A percentile compares a stretch with the other conserved stretches of the same genome.
These are phyloP conservation scores for Euphorbia neoarborescens DNA, from an alignment of 441 rosid species.

Conservation along the genomic window DNA sequence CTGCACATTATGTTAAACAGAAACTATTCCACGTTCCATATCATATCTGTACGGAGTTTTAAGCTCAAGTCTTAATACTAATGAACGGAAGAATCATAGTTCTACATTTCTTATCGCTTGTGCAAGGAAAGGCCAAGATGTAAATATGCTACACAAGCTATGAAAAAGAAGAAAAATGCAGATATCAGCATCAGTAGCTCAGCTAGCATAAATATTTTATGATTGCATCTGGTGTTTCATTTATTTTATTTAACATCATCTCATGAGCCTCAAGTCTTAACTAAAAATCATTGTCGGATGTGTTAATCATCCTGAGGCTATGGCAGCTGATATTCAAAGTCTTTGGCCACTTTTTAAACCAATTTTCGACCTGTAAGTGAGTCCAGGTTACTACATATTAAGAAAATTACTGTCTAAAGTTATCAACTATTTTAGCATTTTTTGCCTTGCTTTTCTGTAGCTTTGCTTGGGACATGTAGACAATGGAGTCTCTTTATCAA, in stretches of 20 bases:
- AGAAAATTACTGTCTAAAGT: background rate
- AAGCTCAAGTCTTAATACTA: no score
- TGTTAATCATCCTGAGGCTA: slow-evolving; percentile 93
- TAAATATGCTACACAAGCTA: no score
- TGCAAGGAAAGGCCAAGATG: no score
- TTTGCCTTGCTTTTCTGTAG: slow-evolving; percentile 37
- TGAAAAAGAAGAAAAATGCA: no score
- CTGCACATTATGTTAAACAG: no score
- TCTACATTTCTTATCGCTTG: no score
- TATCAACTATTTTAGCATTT: slow-evolving; percentile 11
- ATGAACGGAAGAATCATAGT: no score
- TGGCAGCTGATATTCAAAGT: slow-evolving; percentile 84
- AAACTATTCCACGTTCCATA: no score
- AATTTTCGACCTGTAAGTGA: slow-evolving; percentile 80
- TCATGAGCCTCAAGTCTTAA: slow-evolving; percentile 20
- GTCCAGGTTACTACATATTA: slow-evolving; percentile 13
- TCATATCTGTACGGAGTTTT: no score
- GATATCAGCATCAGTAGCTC: no score
- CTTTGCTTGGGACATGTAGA: slow-evolving; percentile 99
- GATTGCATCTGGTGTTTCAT: no score
- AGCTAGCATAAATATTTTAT: no score
- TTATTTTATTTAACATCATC: slow-evolving; percentile 7
- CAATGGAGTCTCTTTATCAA: slow-evolving; percentile 98
- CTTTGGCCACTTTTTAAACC: slow-evolving; percentile 89
- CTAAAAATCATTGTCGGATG: slow-evolving; percentile 45